Evolutionary conservation across 2,329 filamentous ascomycete species (phyloP).

Genomic region (Teratosphaeria gauchensis): DNA sequence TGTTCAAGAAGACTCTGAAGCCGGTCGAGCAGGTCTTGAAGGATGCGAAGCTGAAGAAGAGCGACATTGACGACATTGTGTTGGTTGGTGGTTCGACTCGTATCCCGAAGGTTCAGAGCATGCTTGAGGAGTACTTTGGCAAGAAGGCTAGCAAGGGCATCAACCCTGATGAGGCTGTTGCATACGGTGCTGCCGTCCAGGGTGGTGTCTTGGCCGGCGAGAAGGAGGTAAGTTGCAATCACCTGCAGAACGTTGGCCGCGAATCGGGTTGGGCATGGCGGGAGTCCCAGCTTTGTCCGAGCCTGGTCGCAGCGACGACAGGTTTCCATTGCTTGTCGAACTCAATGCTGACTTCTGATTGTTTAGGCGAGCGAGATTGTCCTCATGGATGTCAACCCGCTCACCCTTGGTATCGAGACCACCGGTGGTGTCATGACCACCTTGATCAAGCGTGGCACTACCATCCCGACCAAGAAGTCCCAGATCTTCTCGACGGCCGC

Average conservation of each 20-base stretch:
- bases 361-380: constrained; percentile 80
- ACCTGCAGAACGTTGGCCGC: not conserved
- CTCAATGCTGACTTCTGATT: not conserved
- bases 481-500: constrained; percentile 96
- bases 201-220: constrained; percentile 90
- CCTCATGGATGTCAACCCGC: constrained; percentile 88
- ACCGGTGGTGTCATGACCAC: constrained; percentile 96
- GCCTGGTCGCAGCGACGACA: not conserved
- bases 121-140: constrained; percentile 94
- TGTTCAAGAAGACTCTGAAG: constrained; percentile 99
- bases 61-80: constrained; percentile 90
- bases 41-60: constrained; percentile 96
- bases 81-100: constrained; percentile 96
- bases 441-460: constrained; percentile 97
- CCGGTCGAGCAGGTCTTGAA: constrained; percentile 97
- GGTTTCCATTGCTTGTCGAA: not conserved
- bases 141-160: constrained; percentile 99
- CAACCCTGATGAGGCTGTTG: constrained; percentile 98
- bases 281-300: not conserved
- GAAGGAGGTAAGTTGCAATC: constrained; percentile 39
- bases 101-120: constrained; percentile 93
- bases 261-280: not conserved
- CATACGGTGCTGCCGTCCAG: constrained; percentile 94
- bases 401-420: constrained; percentile 97
- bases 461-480: constrained; percentile 98